Conservation (phyloP, 2,329 filamentous ascomycete species). For the Penicillium sp. region DNA sequence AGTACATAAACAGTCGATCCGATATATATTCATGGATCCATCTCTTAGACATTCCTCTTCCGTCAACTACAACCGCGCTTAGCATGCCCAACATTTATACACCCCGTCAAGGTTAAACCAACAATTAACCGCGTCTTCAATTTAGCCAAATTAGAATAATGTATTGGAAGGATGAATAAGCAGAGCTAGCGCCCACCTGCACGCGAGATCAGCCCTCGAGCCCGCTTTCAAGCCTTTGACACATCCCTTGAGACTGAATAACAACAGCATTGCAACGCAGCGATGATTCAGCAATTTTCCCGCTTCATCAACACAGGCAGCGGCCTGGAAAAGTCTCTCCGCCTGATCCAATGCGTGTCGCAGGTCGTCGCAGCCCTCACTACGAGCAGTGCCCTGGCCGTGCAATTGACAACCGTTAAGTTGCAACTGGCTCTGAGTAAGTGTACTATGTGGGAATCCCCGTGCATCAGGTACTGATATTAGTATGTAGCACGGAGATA, state of each 20-base stretch:
- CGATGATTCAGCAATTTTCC: conserved; percentile 28
- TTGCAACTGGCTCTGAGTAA: conserved; percentile 48
- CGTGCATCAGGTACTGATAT: conserved; percentile 1
- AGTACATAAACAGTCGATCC: not conserved
- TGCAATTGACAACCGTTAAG: conserved; percentile 40
- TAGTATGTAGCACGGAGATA: conserved; percentile 56
- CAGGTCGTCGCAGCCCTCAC: conserved; percentile 35
- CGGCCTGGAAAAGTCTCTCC: conserved; percentile 43
- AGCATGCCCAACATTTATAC: not conserved
- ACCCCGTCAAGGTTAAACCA: not conserved
- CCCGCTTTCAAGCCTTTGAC: conserved; percentile 5
- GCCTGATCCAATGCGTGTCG: conserved; percentile 40
- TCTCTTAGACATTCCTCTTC: not conserved
- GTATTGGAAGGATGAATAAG: conserved; percentile 11
- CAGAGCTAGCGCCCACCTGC: conserved; percentile 2
- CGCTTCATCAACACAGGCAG: conserved; percentile 35
- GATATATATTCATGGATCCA: not conserved
- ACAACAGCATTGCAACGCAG: too few relatives aligned
- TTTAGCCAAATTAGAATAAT: not conserved
- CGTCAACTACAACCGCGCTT: not conserved
- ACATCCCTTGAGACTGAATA: not conserved
- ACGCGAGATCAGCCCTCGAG: not conserved
- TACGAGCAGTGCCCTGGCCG: conserved; percentile 28
- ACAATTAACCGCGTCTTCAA: not conserved
- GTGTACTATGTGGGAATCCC: conserved; percentile 5